These are phyloP conservation scores for Raffaelea deltoideospora DNA, from an alignment of 2,329 filamentous ascomycete genomes.

Conservation along the genomic window DNA sequence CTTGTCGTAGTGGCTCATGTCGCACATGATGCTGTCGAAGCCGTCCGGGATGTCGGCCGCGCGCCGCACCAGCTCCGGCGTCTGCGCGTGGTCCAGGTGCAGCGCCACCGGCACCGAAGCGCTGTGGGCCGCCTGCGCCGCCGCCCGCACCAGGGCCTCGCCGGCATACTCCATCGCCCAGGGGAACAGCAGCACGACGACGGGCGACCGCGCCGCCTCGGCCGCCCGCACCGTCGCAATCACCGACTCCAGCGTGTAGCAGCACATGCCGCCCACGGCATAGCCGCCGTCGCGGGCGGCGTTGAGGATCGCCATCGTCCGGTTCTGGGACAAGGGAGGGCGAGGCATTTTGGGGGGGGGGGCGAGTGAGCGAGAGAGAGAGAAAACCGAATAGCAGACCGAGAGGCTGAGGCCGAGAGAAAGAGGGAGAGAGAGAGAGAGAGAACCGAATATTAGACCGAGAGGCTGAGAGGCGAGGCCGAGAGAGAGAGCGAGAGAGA, in stretches of 20 bases:
- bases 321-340: conserved; percentile 28
- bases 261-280: conserved; percentile 17
- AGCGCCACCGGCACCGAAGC: conserved; percentile 44
- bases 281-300: conserved; percentile 39
- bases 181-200: conserved; percentile 58
- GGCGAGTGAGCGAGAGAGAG: neutral
- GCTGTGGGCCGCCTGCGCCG: conserved; percentile 35
- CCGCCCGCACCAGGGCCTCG: conserved; percentile 34
- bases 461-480: no score
- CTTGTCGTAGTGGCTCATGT: conserved; percentile 57
- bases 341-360: conserved; percentile 16
- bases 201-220: conserved; percentile 47
- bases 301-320: conserved; percentile 40
- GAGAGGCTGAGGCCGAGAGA: no score
- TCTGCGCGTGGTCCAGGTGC: conserved; percentile 54
- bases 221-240: conserved; percentile 52
- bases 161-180: conserved; percentile 53
- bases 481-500: no score
- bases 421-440: neutral
- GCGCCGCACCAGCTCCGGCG: conserved; percentile 39
- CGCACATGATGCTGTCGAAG: conserved; percentile 61
- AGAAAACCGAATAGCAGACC: neutral
- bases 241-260: conserved; percentile 57
- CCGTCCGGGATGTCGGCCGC: conserved; percentile 41
- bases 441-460: no score